Evolutionary conservation across 352 stramenopile species (phyloP).

Genomic region (Globisporangium irregulare): DNA sequence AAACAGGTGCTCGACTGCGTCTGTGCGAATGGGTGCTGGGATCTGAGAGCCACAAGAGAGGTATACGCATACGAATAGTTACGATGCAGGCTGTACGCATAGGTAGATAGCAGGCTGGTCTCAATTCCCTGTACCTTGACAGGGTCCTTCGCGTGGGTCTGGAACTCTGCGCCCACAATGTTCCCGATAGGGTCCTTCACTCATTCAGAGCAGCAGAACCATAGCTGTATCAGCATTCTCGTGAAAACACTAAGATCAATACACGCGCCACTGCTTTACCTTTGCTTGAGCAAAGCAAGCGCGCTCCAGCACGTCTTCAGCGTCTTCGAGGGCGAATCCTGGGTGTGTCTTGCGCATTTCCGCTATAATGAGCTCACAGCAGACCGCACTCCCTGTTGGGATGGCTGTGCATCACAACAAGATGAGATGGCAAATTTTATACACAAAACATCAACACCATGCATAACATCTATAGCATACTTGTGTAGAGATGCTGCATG

Average conservation of each 20-base stretch:
- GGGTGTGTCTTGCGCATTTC: slow-evolving; percentile 23
- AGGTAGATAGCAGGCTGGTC: too few relatives aligned
- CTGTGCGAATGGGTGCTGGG: slow-evolving; percentile 32
- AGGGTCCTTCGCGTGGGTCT: slow-evolving; percentile 30
- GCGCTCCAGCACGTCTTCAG: slow-evolving; percentile 69
- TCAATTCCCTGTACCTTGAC: slow-evolving; percentile 27
- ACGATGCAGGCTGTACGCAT: background rate
- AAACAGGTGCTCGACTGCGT: slow-evolving; percentile 47
- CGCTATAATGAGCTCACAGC: slow-evolving; percentile 35
- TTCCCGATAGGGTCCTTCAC: slow-evolving; percentile 31
- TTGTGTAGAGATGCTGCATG: slow-evolving; percentile 63
- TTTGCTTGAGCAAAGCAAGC: slow-evolving; percentile 72
- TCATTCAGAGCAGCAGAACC: background rate
- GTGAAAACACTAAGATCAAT: background rate
- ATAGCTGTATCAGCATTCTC: background rate
- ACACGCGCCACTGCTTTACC: slow-evolving; percentile 16
- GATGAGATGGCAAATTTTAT: background rate
- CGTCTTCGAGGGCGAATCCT: slow-evolving; percentile 22
- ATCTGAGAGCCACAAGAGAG: slow-evolving; percentile 25
- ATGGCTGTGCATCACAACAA: slow-evolving; percentile 28
- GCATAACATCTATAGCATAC: slow-evolving; percentile 23
- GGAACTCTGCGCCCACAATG: slow-evolving; percentile 46
- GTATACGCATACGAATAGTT: background rate
- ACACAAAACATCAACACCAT: background rate
- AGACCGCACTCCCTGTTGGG: slow-evolving; percentile 37